Evolutionary conservation across 768 basidiomycete species (phyloP), one percentile per base, ranked within the genome.

Genomic region (Boletus sp.): DNA sequence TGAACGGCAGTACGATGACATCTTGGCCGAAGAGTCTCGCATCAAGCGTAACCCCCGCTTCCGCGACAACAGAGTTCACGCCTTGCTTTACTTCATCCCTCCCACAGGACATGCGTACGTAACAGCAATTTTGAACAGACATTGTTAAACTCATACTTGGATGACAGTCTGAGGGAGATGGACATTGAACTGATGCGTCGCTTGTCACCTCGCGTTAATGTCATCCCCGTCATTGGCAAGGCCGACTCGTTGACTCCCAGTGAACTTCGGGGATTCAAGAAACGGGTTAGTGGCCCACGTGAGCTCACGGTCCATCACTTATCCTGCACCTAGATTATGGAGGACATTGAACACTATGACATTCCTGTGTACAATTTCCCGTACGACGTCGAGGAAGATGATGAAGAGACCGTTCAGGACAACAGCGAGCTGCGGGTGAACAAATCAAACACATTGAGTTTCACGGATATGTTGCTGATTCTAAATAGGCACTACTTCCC

Each of bases 291-390:
- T 73, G 6, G 51, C 34, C 47, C 23, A 40, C 19, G 15, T 17
- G 40, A 27, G 33, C 41, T 54, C 21, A 45, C 5, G 14, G 39
- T 17, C 4, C 37, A 41, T 37, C n/a, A 53, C 54, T 61, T 10
- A 62, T n/a, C 14, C 5, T 21, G 9, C 43, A 3, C 34, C 1
- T 61, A 97, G 94, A 86, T 99, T 65, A 99, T 98, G 96, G 96
- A 99, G 73, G 97, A 99, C 69, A 99, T 99, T 63, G 96, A 98
- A 66, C 83, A 98, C 77, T 98, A 98, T 67, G 88, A 89, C 60
- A 98, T 99, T 63, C 97, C 97, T 5, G 88, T 98, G 38, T 98
- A 98, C 80, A 98, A 98, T 77, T 99, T 99, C 81, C 97, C 97
- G 0, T 99, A 98, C 70, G 97, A 98, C 62, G 87, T 96, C 7